These are phyloP conservation scores for Candida sp. DNA, from an alignment of 1,139 yeast species.

Conservation along the genomic window DNA sequence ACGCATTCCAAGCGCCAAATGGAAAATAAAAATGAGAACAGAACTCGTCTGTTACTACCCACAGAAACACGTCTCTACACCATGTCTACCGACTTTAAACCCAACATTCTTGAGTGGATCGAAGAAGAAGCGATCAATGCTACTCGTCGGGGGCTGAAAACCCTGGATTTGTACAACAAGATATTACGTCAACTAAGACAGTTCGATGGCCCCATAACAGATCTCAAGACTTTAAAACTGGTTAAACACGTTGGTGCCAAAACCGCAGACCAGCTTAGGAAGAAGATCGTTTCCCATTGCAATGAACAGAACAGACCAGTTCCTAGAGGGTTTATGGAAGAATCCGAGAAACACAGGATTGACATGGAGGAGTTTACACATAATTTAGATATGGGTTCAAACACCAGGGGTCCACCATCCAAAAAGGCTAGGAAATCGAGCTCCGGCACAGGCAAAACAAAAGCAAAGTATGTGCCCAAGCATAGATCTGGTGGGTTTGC, in stretches of 20 bases:
- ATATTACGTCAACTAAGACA: conserved; percentile 52
- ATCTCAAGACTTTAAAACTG: conserved; percentile 54
- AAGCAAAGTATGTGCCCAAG: conserved; percentile 65
- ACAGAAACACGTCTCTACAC: neutral
- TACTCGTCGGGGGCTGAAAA: conserved; percentile 42
- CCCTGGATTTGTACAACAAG: conserved; percentile 47
- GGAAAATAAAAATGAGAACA: neutral
- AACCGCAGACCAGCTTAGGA: conserved; percentile 51
- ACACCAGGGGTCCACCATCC: conserved; percentile 20
- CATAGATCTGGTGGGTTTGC: conserved; percentile 90
- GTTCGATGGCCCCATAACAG: conserved; percentile 44
- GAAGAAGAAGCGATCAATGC: conserved; percentile 50
- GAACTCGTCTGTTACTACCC: neutral
- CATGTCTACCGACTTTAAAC: conserved; percentile 11
- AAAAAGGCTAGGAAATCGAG: conserved; percentile 22
- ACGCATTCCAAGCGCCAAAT: neutral
- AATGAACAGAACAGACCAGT: conserved; percentile 36
- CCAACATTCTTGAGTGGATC: conserved; percentile 45
- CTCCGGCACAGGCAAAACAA: neutral
- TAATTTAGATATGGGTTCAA: conserved; percentile 8
- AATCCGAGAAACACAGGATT: conserved; percentile 10
- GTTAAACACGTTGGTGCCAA: conserved; percentile 68
- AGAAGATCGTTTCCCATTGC: conserved; percentile 50
- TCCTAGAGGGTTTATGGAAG: conserved; percentile 39
- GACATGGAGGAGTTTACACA: conserved; percentile 14